Percentiles rank a stretch among this genome's conserved stretches.
Conservation (phyloP, 495 filamentous ascomycete genomes). For the Pseudevernia furfuracea region DNA sequence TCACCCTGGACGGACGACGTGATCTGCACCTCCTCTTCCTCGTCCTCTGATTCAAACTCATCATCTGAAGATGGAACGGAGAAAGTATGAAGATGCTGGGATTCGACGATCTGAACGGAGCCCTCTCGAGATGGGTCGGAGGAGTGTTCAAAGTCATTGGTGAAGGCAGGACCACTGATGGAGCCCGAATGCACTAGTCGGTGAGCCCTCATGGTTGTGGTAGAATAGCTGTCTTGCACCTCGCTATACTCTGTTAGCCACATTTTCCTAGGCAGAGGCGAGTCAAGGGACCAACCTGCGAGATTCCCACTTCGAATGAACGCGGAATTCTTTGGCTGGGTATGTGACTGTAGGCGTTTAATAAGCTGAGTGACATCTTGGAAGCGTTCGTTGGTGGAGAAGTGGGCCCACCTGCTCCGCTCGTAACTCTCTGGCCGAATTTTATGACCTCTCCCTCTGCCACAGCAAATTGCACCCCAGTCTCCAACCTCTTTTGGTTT, state of each 20-base stretch:
- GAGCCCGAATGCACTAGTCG: neutral
- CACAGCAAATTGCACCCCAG: constrained; percentile 34
- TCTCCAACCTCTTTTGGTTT: constrained; percentile 36
- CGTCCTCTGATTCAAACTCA: constrained; percentile 19
- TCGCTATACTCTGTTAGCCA: neutral
- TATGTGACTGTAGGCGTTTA: constrained; percentile 18
- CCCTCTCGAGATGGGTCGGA: constrained; percentile 23
- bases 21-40: constrained; percentile 23
- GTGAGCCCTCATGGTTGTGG: neutral
- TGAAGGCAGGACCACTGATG: constrained; percentile 14
- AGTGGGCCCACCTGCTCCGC: constrained; percentile 38
- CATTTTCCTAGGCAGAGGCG: neutral
- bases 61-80: constrained; percentile 25
- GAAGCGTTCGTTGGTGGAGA: neutral
- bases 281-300: constrained; percentile 18
- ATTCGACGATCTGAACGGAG: constrained; percentile 22
- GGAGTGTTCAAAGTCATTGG: constrained; percentile 31
- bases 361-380: neutral
- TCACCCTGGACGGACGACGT: constrained; percentile 14
- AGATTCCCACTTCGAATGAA: constrained; percentile 15
- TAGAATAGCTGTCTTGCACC: neutral
- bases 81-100: constrained; percentile 18
- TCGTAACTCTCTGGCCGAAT: constrained; percentile 49
- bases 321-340: constrained; percentile 22
- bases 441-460: constrained; percentile 42